These are phyloP conservation scores for Perilla frutescens DNA, from an alignment of 257 asterid species.

Conservation along the genomic window DNA sequence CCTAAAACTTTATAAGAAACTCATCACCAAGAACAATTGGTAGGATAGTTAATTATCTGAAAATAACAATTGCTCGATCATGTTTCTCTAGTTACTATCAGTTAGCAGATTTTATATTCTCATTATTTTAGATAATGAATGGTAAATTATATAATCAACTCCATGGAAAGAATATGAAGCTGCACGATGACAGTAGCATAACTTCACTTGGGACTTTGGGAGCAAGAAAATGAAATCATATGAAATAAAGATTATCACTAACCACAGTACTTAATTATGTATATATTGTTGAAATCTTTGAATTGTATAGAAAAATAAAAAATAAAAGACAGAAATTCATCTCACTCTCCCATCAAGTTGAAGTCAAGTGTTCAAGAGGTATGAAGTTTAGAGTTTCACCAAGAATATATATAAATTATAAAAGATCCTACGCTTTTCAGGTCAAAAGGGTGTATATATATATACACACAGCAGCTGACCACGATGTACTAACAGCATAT, in stretches of 20 bases:
- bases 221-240: not conserved
- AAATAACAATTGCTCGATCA: constrained; percentile 3
- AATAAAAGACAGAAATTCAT: not conserved
- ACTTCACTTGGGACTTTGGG: not conserved
- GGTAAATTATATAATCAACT: not conserved
- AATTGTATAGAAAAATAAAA: not conserved
- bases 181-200: not conserved
- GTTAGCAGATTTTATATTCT: not conserved
- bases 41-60: not conserved
- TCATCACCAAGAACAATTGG: not conserved
- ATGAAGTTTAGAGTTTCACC: not conserved
- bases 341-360: not conserved
- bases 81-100: not conserved
- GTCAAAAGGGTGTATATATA: not conserved
- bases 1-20: not conserved
- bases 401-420: not conserved
- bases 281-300: not conserved
- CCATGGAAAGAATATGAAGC: not conserved
- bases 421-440: not conserved
- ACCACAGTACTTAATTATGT: not conserved
- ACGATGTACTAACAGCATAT: too few species aligned
- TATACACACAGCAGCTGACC: too few species aligned
- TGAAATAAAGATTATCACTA: not conserved
- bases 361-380: not conserved
- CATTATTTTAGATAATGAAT: too few species aligned